A percentile compares a stretch with the other conserved stretches of the same genome.
Evolutionary conservation across 495 filamentous ascomycete genomes (phyloP).

Genomic region (Penicillium mononematosum): DNA sequence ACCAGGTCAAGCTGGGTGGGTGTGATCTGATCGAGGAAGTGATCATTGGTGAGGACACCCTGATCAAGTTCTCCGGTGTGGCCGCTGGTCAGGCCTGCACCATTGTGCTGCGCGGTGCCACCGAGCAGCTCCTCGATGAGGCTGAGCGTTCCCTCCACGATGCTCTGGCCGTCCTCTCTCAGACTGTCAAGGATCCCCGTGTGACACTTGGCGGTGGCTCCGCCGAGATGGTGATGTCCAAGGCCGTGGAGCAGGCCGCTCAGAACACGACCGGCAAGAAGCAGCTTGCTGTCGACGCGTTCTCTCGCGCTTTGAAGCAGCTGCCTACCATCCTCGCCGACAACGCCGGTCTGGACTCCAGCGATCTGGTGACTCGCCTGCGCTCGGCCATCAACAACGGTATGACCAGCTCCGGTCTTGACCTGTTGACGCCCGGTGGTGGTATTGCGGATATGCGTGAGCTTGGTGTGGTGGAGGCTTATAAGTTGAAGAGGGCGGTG

Average conservation of each 20-base stretch:
- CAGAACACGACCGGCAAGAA: constrained; percentile 96
- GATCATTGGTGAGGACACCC: constrained; percentile 93
- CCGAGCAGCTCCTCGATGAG: constrained; percentile 94
- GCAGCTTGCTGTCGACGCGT: constrained; percentile 86
- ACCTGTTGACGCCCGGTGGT: constrained; percentile 85
- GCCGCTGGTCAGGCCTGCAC: constrained; percentile 94
- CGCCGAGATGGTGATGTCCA: constrained; percentile 98
- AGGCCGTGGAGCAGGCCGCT: constrained; percentile 91
- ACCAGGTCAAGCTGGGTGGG: constrained; percentile 90
- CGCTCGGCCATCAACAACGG: constrained; percentile 93
- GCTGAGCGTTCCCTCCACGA: constrained; percentile 95
- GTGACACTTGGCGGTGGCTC: constrained; percentile 94
- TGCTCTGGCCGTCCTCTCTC: constrained; percentile 92
- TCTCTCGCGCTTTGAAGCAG: constrained; percentile 84
- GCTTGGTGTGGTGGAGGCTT: constrained; percentile 95
- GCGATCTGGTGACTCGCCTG: constrained; percentile 86
- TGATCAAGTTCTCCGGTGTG: constrained; percentile 96
- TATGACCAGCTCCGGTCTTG: constrained; percentile 85
- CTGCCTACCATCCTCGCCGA: constrained; percentile 96
- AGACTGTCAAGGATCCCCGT: constrained; percentile 91
- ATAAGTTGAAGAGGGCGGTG: constrained; percentile 96
- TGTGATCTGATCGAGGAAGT: constrained; percentile 97
- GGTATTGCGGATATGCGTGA: constrained; percentile 96
- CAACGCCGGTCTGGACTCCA: constrained; percentile 93
- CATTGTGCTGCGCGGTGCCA: constrained; percentile 92